Percentiles rank a stretch among this genome's conserved stretches.
Evolutionary conservation across 305 asterid species (phyloP).

Genomic region (Caryopteris hybrid): DNA sequence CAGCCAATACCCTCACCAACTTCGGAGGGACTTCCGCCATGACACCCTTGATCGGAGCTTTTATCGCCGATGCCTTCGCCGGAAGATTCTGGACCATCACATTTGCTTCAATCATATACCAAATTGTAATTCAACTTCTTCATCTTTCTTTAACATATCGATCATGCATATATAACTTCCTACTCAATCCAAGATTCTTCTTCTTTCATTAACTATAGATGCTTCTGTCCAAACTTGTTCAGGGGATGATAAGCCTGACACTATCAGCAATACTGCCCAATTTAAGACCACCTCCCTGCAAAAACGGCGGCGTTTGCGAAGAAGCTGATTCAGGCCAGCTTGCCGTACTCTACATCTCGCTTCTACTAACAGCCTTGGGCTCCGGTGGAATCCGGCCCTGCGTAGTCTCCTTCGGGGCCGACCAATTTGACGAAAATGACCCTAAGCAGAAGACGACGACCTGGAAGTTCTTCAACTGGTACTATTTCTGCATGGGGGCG

Average conservation of each 20-base stretch:
- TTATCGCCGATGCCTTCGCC: constrained; percentile 56
- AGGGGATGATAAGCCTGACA: constrained; percentile 81
- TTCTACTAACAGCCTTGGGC: constrained; percentile 63
- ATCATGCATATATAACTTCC: no score
- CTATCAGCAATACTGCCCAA: constrained; percentile 67
- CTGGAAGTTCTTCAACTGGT: constrained; percentile 98
- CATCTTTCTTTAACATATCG: no score
- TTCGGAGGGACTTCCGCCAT: constrained; percentile 65
- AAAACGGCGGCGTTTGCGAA: constrained; percentile 32
- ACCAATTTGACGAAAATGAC: constrained; percentile 77
- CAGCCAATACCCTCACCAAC: constrained; percentile 66
- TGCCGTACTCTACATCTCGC: constrained; percentile 58
- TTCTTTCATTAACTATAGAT: no score
- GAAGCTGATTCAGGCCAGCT: constrained; percentile 61
- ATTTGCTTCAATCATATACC: constrained; percentile 46
- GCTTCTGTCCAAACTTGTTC: background rate
- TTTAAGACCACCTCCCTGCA: constrained; percentile 70
- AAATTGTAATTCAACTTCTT: constrained; percentile 27
- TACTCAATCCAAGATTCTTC: no score
- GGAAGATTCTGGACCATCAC: constrained; percentile 73
- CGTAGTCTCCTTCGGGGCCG: constrained; percentile 85
- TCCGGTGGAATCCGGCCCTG: constrained; percentile 85
- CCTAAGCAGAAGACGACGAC: constrained; percentile 62
- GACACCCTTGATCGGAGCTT: constrained; percentile 59
- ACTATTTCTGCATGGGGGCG: constrained; percentile 90